phyloP scores from a whole-genome alignment of 2,329 filamentous ascomycete genomes.

The Nakataea oryzae region DNA sequence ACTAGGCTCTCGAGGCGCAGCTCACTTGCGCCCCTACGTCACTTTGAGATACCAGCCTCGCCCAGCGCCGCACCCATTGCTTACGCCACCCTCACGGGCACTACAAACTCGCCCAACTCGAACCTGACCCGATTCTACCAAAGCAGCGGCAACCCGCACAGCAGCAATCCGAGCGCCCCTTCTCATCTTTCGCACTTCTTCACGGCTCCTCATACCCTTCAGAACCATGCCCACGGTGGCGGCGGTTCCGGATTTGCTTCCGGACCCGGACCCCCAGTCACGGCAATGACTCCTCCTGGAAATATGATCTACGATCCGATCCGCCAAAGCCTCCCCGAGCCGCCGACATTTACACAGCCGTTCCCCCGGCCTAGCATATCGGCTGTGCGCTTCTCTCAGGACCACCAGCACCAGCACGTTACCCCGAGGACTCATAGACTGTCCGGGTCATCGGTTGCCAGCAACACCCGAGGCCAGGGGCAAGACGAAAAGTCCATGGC shows the following conservation, averaged over 20 bases:
- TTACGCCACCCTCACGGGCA: constrained; percentile 72
- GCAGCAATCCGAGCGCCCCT: neutral
- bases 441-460: neutral
- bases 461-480: neutral
- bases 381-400: constrained; percentile 32
- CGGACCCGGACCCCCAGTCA: constrained; percentile 10
- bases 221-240: neutral
- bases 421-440: constrained; percentile 6
- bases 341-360: constrained; percentile 35
- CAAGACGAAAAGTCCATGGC: neutral
- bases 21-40: constrained; percentile 31
- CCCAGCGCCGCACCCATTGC: constrained; percentile 53
- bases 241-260: neutral
- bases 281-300: constrained; percentile 39
- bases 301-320: constrained; percentile 53
- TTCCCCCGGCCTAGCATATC: constrained; percentile 39
- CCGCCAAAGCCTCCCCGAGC: constrained; percentile 41
- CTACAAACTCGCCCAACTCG: constrained; percentile 74
- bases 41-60: constrained; percentile 33
- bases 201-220: no score
- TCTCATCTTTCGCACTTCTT: neutral
- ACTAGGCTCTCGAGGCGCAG: constrained; percentile 40
- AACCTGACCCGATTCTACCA: constrained; percentile 76
- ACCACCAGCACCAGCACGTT: constrained; percentile 8
- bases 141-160: constrained; percentile 26